Percentiles rank a stretch among this genome's conserved stretches.
Evolutionary conservation across 1,284 basidiomycete species (phyloP).

Genomic region (Ceratobasidium sp.): DNA sequence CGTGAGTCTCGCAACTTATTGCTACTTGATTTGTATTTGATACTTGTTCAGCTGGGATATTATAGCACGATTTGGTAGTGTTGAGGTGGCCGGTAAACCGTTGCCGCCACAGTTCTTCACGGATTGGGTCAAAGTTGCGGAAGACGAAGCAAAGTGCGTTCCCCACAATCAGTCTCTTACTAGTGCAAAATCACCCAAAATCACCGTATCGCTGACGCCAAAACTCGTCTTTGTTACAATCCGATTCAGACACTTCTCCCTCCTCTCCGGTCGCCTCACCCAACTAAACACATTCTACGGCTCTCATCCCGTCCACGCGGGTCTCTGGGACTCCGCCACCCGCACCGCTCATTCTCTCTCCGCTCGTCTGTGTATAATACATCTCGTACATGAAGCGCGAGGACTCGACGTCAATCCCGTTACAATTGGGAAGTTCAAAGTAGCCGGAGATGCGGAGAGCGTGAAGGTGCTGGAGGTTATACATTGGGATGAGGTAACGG

Average conservation of each 20-base stretch:
- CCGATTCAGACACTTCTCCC: constrained; percentile 62
- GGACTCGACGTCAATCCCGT: constrained; percentile 88
- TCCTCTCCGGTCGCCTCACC: constrained; percentile 67
- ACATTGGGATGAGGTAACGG: constrained; percentile 84
- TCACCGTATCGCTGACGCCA: not conserved
- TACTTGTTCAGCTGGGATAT: constrained; percentile 74
- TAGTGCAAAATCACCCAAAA: not conserved
- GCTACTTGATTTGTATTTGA: not conserved
- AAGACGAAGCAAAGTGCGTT: constrained; percentile 82
- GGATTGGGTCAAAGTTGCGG: constrained; percentile 82
- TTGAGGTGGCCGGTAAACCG: constrained; percentile 56
- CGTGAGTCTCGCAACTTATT: constrained; percentile 58
- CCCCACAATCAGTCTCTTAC: constrained; percentile 51
- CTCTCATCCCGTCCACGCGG: constrained; percentile 76
- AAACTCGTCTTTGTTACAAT: not conserved
- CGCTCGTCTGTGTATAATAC: constrained; percentile 85
- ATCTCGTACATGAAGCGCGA: constrained; percentile 88
- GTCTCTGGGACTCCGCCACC: constrained; percentile 83
- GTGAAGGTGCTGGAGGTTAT: constrained; percentile 79
- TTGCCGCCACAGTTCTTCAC: constrained; percentile 80
- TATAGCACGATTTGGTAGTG: constrained; percentile 76
- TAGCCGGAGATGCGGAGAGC: constrained; percentile 75
- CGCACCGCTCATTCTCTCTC: constrained; percentile 78
- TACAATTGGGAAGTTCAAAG: constrained; percentile 81
- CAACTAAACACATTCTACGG: constrained; percentile 81